Base-by-base conservation (phyloP, 441 rosid genomes). In the Populus trichocarpa region DNA sequence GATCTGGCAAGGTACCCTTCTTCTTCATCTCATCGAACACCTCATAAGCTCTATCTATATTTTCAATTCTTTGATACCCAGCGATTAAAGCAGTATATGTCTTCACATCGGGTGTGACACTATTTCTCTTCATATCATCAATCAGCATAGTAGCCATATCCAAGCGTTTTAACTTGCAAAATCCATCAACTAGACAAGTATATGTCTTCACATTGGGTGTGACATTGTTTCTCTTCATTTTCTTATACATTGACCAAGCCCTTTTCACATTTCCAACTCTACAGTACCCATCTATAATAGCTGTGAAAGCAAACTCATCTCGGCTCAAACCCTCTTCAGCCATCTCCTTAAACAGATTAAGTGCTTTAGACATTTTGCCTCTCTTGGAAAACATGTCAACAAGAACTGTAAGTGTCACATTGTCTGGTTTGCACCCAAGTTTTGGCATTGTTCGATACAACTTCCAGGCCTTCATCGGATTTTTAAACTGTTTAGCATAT, bases 181-280 rank as follows among this genome's bases (percentile, higher is more conserved):
- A 87, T 30, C 92, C 92, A 81, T 84, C 86, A 69, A 89, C 84
- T 66, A 90, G 77, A 74, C 89, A 82, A 36, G 90, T 89, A 74
- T 86, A 90, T 66, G 90, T 87, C 68, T 80, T 80, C 75, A 87
- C 84, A 72, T 80, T 89, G 42, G 90, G 89, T 64, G 64, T 50
- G 70, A 75, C 78, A 50, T 85, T 87, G 76, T 35, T 69, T 38
- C 10, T 50, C 66, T 30, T 64, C 90, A 88, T 89, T 59, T 84
- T 75, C 23, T 63, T 67, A 61, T 74, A 85, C 23, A 88, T 68
- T 16, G 68, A 76, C 82, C 79, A 71, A 79, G 89, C 92, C 80
- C 26, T 86, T 64, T 69, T 77, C 89, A 89, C 81, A 22, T 88
- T 84, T 67, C 89, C 84, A 76, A 42, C 76, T 75, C 82, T 85